Evolutionary conservation across 2,329 filamentous ascomycete genomes (phyloP), one percentile per base, ranked within the genome.

Genomic region (Scopulariopsis brevicaulis): DNA sequence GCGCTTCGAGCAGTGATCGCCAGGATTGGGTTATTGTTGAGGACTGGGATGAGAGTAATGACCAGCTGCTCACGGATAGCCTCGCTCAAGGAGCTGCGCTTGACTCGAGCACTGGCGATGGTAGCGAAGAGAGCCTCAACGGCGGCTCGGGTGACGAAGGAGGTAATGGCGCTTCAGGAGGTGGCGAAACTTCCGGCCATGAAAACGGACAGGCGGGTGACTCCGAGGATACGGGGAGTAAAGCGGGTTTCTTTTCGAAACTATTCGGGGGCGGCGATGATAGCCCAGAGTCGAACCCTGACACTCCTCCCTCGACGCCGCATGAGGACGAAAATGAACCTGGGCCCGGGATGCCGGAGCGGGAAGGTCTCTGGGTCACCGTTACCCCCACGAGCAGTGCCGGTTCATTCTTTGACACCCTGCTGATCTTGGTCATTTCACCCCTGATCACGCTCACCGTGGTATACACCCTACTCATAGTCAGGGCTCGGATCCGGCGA

Each of bases 391-490:
- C 91, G 0, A 93, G 84, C 70, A 93, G 90, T 62, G 87, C 88
- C 5, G 95, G 87, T 64, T 92, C 94, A 0, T 96, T 99, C 74
- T 92, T 97, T 64, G 94, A 99, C 68, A 97, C 93, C 0, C 80
- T 99, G 2, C 78, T 97, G n/a, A 91, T 99, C 10, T 77, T 99
- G n/a, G 91, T 99, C 35, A 85, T 97, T 57, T 96, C 92, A 66
- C 94, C 94, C 8, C 74, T 99, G 15, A 86, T 97, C 56, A 97
- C 94, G 1, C 73, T 99, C 65, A 95, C 90, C 3, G 86, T 96
- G 5, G 93, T 99, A 1, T 97, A 97, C 67, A 87, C 90, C 14
- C 79, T 97, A 12, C 79, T 97, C 5, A 81, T 97, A 48, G 77
- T 97, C 43, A 86, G 94, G 58, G 92, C 92, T 53, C 87, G 92